Base-by-base conservation (phyloP, 805 yeast species). In the Candida boleticola region DNA sequence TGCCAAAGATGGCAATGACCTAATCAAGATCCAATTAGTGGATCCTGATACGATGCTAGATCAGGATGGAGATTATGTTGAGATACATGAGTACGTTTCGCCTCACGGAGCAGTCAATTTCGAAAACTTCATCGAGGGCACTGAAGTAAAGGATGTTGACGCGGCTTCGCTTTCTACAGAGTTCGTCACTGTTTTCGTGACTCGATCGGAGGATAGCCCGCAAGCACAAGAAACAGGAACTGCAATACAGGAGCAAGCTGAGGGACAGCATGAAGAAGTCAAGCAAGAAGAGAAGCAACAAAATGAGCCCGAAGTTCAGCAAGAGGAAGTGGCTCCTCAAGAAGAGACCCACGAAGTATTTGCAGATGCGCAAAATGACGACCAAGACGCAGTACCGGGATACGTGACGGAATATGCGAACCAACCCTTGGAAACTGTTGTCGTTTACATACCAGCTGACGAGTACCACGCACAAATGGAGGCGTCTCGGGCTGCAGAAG, bases 1-100 rank as follows among this genome's bases (percentile, higher is more conserved):
- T 39, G 27, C 27, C 7, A 11, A 11, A 37, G 35, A 31, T 11
- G 64, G 65, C 3, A 19, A 29, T 3, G 39, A 42, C 1, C 32
- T 36, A 4, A 39, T 43, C n/a, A 46, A 49, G 13, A 42, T 64
- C 4, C 59, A 51, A 37, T 23, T 59, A 4, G 43, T 64, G 4
- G 63, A 69, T 48, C 71, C 73, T 0, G 55, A 40, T 5, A 58
- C 59, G 4, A 53, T 60, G 53, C 36, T 43, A 1, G 70, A 67
- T 36, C 57, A 53, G 14, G 63, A 64, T 32, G 70, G 69, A 13
- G 63, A 61, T 30, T 5, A 14, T 3, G 57, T 54, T 0, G 45
- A 47, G 3, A 42, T 50, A 21, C 60, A 58, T 20, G 46, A 43
- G 10, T 45, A 51, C 31, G 65, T 64, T 22, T 49, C 50, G n/a